These are phyloP conservation scores for Aplosporella prunicola DNA, from an alignment of 2,329 filamentous ascomycete species.

Conservation along the genomic window DNA sequence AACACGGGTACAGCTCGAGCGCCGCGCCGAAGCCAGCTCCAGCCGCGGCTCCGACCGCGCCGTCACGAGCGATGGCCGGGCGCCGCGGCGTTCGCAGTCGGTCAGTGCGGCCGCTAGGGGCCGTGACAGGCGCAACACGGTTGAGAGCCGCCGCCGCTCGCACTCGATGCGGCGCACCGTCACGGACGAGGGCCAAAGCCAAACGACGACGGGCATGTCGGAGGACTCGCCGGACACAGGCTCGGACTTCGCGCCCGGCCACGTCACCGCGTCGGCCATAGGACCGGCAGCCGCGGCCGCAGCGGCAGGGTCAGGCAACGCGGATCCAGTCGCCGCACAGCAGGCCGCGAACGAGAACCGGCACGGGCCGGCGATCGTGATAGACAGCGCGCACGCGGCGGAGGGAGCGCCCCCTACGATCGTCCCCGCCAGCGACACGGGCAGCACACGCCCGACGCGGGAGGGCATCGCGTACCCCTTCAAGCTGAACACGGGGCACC, in stretches of 20 bases:
- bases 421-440: constrained; percentile 39
- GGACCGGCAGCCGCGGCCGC: too few species aligned
- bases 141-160: constrained; percentile 12
- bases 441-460: constrained; percentile 55
- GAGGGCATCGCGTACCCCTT: constrained; percentile 66
- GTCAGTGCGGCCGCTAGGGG: too few species aligned
- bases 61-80: too few species aligned
- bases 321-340: too few species aligned
- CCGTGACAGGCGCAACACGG: too few species aligned
- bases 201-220: constrained; percentile 7
- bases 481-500: constrained; percentile 40
- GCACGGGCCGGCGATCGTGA: not conserved
- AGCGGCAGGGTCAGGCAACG: too few species aligned
- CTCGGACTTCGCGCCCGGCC: not conserved
- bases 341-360: not conserved
- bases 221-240: not conserved
- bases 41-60: not conserved
- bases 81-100: too few species aligned
- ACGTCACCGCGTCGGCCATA: too few species aligned
- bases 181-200: constrained; percentile 25
- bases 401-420: constrained; percentile 22
- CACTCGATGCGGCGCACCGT: constrained; percentile 24
- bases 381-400: constrained; percentile 2
- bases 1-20: constrained; percentile 44
- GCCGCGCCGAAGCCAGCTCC: constrained; percentile 12